phyloP scores from a whole-genome alignment of 148 eudicot genomes.

The Polygonum maritimum region DNA sequence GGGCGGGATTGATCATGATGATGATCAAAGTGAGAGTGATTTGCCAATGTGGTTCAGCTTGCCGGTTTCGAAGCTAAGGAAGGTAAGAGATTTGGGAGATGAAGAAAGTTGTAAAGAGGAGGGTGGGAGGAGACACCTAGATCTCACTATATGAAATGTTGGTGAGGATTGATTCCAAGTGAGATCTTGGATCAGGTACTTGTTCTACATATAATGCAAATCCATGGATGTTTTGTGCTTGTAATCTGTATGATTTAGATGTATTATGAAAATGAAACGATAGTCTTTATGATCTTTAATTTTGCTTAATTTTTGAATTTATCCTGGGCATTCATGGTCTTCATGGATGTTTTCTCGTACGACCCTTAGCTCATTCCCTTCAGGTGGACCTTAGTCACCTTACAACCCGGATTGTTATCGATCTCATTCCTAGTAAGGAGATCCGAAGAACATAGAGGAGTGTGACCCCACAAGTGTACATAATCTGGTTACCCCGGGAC shows the following conservation, averaged over 20 bases:
- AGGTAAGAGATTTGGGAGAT: not conserved
- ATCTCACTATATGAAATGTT: not conserved
- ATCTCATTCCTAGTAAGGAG: no score
- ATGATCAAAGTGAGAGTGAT: not conserved
- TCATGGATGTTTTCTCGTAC: no score
- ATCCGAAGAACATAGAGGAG: no score
- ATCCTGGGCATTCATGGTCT: no score
- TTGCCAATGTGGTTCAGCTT: not conserved
- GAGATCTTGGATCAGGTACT: conserved; percentile 5
- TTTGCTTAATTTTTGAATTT: no score
- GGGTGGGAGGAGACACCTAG: not conserved
- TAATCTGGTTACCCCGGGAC: no score
- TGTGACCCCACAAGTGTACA: no score
- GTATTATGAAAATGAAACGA: not conserved
- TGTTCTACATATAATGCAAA: not conserved
- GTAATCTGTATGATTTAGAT: not conserved
- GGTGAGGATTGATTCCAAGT: not conserved
- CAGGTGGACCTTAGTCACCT: no score
- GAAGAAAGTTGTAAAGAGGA: not conserved
- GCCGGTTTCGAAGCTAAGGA: not conserved
- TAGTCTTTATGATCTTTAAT: not conserved
- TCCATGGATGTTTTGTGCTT: not conserved
- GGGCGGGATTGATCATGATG: not conserved
- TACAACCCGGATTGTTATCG: no score
- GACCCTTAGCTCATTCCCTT: no score